A percentile compares a stretch with the other conserved stretches of the same genome.
Conservation (phyloP, 106 monocot genomes). For the Agapanthus africanus region DNA sequence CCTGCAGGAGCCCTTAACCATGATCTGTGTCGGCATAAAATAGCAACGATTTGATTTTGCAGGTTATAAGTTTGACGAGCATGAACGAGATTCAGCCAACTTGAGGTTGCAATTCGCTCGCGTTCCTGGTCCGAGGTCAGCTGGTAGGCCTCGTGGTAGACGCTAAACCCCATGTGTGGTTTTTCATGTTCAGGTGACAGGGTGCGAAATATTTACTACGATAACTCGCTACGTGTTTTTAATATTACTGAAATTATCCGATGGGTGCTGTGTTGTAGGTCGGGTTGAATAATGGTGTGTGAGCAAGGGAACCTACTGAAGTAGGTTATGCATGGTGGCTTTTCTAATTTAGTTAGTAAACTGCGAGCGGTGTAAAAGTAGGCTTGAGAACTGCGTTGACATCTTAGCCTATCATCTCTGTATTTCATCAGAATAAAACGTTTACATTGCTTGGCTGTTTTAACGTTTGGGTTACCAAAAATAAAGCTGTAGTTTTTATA, state of each 20-base stretch:
- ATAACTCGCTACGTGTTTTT: neutral
- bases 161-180: conserved; percentile 15
- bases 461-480: neutral
- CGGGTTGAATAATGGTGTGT: neutral
- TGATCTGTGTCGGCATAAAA: no score
- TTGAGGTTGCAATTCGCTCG: conserved; percentile 55
- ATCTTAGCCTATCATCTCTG: neutral
- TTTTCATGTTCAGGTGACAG: conserved; percentile 2
- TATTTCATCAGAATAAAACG: neutral
- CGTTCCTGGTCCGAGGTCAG: conserved; percentile 39
- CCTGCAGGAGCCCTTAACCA: no score
- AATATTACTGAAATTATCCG: conserved; percentile 1
- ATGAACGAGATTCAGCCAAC: conserved; percentile 37
- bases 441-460: neutral
- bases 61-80: conserved; percentile 67
- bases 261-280: conserved; percentile 2
- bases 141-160: conserved; percentile 29
- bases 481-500: neutral
- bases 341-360: conserved; percentile 1
- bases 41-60: conserved; percentile 28
- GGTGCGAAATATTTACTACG: conserved; percentile 3
- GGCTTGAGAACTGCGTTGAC: neutral
- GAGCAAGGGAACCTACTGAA: conserved; percentile 1
- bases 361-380: neutral
- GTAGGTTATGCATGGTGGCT: neutral